Evolutionary conservation across 164 flowering plant genomes (phyloP), one percentile per base, ranked within the genome.

Genomic region (Tetracentron sinense): DNA sequence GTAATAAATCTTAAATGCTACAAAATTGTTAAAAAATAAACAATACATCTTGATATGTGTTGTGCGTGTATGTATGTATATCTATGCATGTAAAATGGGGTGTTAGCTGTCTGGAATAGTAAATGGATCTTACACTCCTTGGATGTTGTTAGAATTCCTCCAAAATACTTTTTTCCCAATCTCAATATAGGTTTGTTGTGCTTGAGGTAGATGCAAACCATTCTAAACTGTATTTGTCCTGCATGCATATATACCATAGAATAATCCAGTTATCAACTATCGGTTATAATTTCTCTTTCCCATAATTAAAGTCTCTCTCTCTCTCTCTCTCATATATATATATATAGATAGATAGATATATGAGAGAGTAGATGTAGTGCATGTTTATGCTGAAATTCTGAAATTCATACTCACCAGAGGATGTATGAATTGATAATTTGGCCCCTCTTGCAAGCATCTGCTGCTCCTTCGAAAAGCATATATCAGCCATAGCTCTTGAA

Each of bases 51-150:
- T n/a, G n/a, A n/a, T n/a, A n/a, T n/a, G n/a, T n/a, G n/a, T n/a
- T n/a, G n/a, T n/a, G n/a, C n/a, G n/a, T n/a, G n/a, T n/a, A n/a
- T n/a, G n/a, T n/a, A n/a, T n/a, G n/a, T n/a, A n/a, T n/a, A n/a
- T n/a, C n/a, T n/a, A n/a, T n/a, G n/a, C n/a, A n/a, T n/a, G n/a
- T n/a, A n/a, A n/a, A n/a, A n/a, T n/a, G n/a, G n/a, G n/a, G n/a
- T n/a, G n/a, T n/a, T n/a, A n/a, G n/a, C n/a, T n/a, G n/a, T n/a
- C 6, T 28, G 3, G 25, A 3, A 19, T 7, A 42, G 26, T 1
- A 65, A 10, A 50, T 27, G 42, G 54, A 28, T 29, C 74, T 44
- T 75, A 75, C 78, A 75, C 28, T 75, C 64, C n/a, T 67, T 75
- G 25, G 60, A 60, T 30, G 64, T 58, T 42, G 54, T 61, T 25